These are phyloP conservation scores for Turritis glabra DNA, from an alignment of 345 rosid genomes.

Conservation along the genomic window DNA sequence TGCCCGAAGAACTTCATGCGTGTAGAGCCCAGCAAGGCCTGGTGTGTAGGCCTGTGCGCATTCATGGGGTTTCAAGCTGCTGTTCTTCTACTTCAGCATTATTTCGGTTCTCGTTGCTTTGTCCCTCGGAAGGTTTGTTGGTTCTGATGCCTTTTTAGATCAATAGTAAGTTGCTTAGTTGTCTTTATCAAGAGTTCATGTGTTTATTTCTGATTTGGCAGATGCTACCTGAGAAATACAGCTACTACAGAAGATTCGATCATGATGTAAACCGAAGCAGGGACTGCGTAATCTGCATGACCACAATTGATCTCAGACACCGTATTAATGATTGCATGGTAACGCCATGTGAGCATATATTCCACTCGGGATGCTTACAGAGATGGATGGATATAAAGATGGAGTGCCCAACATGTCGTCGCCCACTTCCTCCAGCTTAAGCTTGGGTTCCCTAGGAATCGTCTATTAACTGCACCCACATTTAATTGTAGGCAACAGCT, in stretches of 20 bases:
- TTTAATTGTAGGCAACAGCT: constrained; percentile 16
- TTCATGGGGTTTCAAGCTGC: constrained; percentile 83
- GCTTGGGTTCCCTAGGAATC: constrained; percentile 15
- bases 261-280: constrained; percentile 50
- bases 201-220: constrained; percentile 40
- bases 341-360: constrained; percentile 96
- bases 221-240: constrained; percentile 95
- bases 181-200: constrained; percentile 75
- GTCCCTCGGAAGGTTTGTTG: constrained; percentile 85
- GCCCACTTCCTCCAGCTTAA: constrained; percentile 81
- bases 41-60: constrained; percentile 72
- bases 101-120: constrained; percentile 95
- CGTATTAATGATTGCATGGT: constrained; percentile 83
- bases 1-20: constrained; percentile 98
- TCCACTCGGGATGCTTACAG: constrained; percentile 91
- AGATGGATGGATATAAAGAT: constrained; percentile 99
- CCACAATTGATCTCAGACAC: constrained; percentile 67
- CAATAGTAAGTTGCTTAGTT: constrained; percentile 47
- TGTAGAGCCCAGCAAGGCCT: constrained; percentile 71
- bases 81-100: constrained; percentile 89
- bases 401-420: constrained; percentile 99
- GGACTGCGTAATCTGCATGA: constrained; percentile 98
- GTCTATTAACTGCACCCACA: constrained; percentile 23
- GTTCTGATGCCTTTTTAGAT: constrained; percentile 4
- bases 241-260: constrained; percentile 75